Percentiles rank a stretch among this genome's conserved stretches.
These are phyloP conservation scores for Plasmodium knowlesi DNA, from an alignment of 169 alveolate species.

Conservation along the genomic window DNA sequence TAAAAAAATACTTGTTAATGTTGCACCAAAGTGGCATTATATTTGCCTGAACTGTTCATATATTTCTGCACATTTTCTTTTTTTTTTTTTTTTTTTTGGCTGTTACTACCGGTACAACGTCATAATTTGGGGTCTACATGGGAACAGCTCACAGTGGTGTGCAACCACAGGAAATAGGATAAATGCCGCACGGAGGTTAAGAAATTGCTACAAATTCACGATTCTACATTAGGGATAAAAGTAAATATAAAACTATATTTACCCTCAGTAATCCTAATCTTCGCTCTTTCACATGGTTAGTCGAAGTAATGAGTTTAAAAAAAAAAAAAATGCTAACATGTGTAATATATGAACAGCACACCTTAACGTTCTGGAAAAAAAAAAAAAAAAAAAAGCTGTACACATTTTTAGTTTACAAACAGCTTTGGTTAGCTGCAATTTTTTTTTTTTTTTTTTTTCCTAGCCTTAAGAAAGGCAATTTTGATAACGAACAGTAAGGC, in stretches of 20 bases:
- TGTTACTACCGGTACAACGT: neutral
- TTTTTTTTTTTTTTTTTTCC: slow-evolving; percentile 4
- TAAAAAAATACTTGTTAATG: neutral
- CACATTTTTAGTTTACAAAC: slow-evolving; percentile 7
- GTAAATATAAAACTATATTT: neutral
- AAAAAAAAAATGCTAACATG: neutral
- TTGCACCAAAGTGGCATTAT: neutral
- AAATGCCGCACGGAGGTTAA: neutral
- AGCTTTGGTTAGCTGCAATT: neutral
- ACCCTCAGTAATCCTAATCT: neutral
- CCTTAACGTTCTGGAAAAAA: neutral
- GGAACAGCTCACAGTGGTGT: neutral
- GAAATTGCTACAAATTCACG: neutral
- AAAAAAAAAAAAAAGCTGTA: slow-evolving; percentile 11
- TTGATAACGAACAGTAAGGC: neutral
- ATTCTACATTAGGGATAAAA: neutral
- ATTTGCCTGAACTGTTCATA: slow-evolving; percentile 16
- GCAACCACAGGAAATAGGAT: neutral
- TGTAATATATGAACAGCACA: neutral
- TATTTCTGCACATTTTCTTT: neutral
- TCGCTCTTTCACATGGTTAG: slow-evolving; percentile 2
- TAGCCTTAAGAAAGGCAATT: neutral
- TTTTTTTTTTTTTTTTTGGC: slow-evolving; percentile 26
- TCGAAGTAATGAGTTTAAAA: neutral
- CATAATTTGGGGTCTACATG: neutral